Conservation (phyloP, 257 asterid species). For the Salvia hispanica region DNA sequence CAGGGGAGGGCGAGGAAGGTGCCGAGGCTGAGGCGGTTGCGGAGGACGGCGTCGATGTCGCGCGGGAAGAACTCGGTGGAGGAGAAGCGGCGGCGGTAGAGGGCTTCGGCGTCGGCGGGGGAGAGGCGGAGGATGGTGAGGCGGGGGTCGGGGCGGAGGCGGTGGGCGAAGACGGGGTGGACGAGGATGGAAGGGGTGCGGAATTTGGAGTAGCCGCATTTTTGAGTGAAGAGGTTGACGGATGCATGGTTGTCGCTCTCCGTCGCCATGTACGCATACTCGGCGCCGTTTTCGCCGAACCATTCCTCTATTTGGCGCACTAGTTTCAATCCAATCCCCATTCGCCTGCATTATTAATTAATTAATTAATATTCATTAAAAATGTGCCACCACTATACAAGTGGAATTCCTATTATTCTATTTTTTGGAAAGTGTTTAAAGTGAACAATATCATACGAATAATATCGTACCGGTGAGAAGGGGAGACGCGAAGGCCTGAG, state of each 20-base stretch:
- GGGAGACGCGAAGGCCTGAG: conserved; percentile 93
- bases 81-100: conserved; percentile 69
- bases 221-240: conserved; percentile 63
- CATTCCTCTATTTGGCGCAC: conserved; percentile 67
- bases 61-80: conserved; percentile 82
- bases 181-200: conserved; percentile 80
- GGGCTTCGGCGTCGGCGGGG: conserved; percentile 57
- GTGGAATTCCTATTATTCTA: too few species aligned
- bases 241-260: conserved; percentile 91
- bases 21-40: conserved; percentile 61
- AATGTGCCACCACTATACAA: too few species aligned
- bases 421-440: too few species aligned
- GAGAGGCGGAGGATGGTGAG: conserved; percentile 52
- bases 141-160: conserved; percentile 32
- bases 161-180: conserved; percentile 83
- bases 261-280: conserved; percentile 82
- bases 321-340: conserved; percentile 76
- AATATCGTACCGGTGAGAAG: conserved; percentile 58
- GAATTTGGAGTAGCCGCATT: conserved; percentile 77
- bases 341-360: conserved; percentile 50
- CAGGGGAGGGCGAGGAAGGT: conserved; percentile 68
- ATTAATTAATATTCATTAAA: too few species aligned
- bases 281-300: conserved; percentile 77
- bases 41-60: conserved; percentile 70
- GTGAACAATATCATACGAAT: too few species aligned